Conservation (phyloP, 495 filamentous ascomycete species). For the Aspergillus homomorphus region DNA sequence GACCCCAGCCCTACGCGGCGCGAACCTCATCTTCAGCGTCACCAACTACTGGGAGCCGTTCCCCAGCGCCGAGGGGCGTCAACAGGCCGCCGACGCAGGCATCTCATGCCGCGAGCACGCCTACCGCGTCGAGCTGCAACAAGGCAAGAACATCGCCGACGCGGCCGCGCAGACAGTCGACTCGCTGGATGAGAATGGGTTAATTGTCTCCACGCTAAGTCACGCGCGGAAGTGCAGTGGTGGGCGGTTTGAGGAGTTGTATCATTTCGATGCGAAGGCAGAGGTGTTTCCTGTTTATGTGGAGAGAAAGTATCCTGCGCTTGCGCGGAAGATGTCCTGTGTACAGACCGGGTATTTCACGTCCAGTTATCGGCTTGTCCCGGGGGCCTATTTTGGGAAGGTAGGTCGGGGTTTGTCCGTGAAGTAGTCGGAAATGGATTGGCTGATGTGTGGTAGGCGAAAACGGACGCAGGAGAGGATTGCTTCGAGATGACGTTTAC, state of each 20-base stretch:
- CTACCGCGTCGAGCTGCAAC: slow-evolving; percentile 45
- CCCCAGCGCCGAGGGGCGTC: slow-evolving; percentile 25
- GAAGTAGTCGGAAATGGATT: background rate
- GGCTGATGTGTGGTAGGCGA: slow-evolving; percentile 7
- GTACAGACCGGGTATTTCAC: slow-evolving; percentile 46
- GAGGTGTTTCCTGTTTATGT: slow-evolving; percentile 34
- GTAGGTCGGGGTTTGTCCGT: background rate
- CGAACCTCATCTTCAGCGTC: slow-evolving; percentile 3
- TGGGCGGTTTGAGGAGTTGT: slow-evolving; percentile 33
- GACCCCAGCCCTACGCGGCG: background rate
- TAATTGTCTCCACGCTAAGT: slow-evolving; percentile 37
- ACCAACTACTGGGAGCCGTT: slow-evolving; percentile 47
- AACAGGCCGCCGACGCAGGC: slow-evolving; percentile 18
- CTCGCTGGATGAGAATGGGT: slow-evolving; percentile 38
- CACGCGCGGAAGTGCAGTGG: slow-evolving; percentile 29
- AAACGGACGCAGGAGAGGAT: slow-evolving; percentile 22
- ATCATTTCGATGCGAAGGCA: slow-evolving; percentile 43
- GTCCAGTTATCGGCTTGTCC: slow-evolving; percentile 36
- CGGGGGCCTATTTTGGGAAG: slow-evolving; percentile 32
- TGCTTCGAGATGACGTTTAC: slow-evolving; percentile 39
- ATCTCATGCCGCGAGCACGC: slow-evolving; percentile 40
- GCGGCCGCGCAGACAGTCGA: slow-evolving; percentile 38
- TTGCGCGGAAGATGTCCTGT: slow-evolving; percentile 38
- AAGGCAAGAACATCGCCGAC: slow-evolving; percentile 51
- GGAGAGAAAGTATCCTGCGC: slow-evolving; percentile 12